A percentile compares a stretch with the other conserved stretches of the same genome.
These are phyloP conservation scores for Linum usitatissimum DNA, from an alignment of 345 rosid species.

Conservation along the genomic window DNA sequence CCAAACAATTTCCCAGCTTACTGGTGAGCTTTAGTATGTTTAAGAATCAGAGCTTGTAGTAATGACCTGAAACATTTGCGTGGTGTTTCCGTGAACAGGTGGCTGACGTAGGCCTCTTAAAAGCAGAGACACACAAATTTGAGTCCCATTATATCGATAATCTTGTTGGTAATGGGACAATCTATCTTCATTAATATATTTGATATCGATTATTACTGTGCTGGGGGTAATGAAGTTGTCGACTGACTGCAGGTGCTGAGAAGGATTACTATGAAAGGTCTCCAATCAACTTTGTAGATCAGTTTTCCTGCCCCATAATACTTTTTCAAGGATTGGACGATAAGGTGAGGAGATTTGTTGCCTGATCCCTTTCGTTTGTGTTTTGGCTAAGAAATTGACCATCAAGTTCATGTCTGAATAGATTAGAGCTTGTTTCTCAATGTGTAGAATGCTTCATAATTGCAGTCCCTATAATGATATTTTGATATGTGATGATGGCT, in stretches of 20 bases:
- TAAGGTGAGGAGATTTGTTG: conserved; percentile 38
- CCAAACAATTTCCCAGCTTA: not conserved
- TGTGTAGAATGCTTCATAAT: not conserved
- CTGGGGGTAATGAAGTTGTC: conserved; percentile 12
- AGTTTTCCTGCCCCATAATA: conserved; percentile 90
- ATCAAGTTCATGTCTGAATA: not conserved
- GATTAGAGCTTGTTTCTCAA: not conserved
- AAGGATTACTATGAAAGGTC: conserved; percentile 65
- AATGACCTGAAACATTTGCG: conserved; percentile 5
- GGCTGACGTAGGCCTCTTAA: conserved; percentile 68
- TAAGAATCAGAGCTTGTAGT: not conserved
- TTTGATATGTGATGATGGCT: not conserved
- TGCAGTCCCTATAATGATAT: not conserved
- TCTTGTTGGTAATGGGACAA: conserved; percentile 63
- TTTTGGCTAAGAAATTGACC: not conserved
- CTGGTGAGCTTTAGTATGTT: not conserved
- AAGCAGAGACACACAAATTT: conserved; percentile 78
- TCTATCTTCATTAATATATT: not conserved
- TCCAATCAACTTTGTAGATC: conserved; percentile 72
- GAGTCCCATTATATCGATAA: conserved; percentile 81
- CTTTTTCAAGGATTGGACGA: conserved; percentile 92
- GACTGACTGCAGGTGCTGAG: conserved; percentile 46
- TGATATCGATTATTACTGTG: conserved; percentile 6
- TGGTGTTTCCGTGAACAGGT: conserved; percentile 36
- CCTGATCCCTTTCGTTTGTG: not conserved